Evolutionary conservation across 2,329 filamentous ascomycete species (phyloP).

Genomic region (Aspergillus puulaauensis): DNA sequence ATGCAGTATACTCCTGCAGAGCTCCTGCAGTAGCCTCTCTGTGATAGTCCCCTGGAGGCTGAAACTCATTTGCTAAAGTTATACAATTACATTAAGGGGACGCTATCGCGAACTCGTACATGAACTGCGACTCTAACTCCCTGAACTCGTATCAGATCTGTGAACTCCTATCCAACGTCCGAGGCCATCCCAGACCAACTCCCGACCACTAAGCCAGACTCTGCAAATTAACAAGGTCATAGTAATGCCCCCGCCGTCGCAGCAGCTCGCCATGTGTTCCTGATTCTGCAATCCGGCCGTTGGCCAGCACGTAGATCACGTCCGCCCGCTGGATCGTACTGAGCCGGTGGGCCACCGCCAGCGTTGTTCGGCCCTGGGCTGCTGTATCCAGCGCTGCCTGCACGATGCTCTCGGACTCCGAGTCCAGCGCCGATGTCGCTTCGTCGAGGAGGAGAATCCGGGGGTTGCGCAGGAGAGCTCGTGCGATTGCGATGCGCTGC

Average conservation of each 20-base stretch:
- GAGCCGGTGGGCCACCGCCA: constrained; percentile 85
- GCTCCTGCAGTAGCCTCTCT: too few species aligned
- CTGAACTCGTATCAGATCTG: too few species aligned
- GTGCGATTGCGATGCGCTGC: constrained; percentile 36
- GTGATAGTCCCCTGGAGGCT: too few species aligned
- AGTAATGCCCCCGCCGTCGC: constrained; percentile 66
- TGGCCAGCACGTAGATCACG: constrained; percentile 87
- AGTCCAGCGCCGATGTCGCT: constrained; percentile 48
- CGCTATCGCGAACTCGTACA: too few species aligned
- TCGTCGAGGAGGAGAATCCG: constrained; percentile 28
- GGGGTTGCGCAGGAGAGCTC: constrained; percentile 37
- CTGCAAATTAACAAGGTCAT: constrained; percentile 74
- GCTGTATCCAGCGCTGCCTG: constrained; percentile 75
- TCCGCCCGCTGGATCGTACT: constrained; percentile 91
- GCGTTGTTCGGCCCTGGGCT: constrained; percentile 78
- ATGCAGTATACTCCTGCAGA: too few species aligned
- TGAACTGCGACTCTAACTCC: too few species aligned
- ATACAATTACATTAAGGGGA: too few species aligned
- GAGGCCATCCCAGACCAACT: neutral
- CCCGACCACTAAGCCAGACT: constrained; percentile 53
- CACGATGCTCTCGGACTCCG: constrained; percentile 46
- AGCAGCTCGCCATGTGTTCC: constrained; percentile 74
- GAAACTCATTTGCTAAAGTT: too few species aligned
- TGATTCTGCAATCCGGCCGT: constrained; percentile 75
- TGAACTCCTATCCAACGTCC: too few species aligned